phyloP scores from a whole-genome alignment of 805 yeast genomes.

The Saccharomycopsis sp. region DNA sequence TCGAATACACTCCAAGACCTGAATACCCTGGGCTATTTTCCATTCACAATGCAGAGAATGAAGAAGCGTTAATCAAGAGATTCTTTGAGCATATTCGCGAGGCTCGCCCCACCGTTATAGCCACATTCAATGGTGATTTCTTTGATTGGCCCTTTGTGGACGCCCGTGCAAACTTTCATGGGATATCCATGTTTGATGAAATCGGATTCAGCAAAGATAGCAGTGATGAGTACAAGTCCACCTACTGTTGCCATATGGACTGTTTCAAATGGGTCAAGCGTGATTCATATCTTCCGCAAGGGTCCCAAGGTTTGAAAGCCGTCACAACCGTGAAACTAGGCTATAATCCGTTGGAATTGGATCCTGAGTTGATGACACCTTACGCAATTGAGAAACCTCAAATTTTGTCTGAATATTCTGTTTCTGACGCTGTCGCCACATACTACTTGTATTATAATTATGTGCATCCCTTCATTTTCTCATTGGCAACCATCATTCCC shows the following conservation, averaged over 20 bases:
- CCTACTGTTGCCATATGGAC: constrained; percentile 94
- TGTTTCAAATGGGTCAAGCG: constrained; percentile 97
- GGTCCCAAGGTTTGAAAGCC: constrained; percentile 96
- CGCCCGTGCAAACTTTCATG: constrained; percentile 75
- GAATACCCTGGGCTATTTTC: constrained; percentile 89
- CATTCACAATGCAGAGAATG: constrained; percentile 84
- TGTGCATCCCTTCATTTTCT: constrained; percentile 93
- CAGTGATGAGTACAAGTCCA: constrained; percentile 88
- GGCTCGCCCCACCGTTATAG: constrained; percentile 88
- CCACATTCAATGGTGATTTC: constrained; percentile 96
- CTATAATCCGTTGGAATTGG: constrained; percentile 91
- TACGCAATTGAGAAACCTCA: constrained; percentile 95
- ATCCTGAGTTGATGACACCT: constrained; percentile 97
- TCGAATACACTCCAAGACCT: constrained; percentile 95
- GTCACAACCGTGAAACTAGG: constrained; percentile 95
- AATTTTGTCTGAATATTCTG: constrained; percentile 88
- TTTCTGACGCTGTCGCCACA: constrained; percentile 98
- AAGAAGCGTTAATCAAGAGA: constrained; percentile 58
- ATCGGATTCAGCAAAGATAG: constrained; percentile 87
- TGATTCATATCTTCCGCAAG: constrained; percentile 95
- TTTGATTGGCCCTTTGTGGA: constrained; percentile 99
- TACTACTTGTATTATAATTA: constrained; percentile 92
- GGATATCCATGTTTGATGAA: constrained; percentile 79
- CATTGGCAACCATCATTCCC: constrained; percentile 92
- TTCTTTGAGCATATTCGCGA: constrained; percentile 91